Evolutionary conservation across 1,284 basidiomycete species (phyloP).

Genomic region (Cutaneotrichosporon sp.): DNA sequence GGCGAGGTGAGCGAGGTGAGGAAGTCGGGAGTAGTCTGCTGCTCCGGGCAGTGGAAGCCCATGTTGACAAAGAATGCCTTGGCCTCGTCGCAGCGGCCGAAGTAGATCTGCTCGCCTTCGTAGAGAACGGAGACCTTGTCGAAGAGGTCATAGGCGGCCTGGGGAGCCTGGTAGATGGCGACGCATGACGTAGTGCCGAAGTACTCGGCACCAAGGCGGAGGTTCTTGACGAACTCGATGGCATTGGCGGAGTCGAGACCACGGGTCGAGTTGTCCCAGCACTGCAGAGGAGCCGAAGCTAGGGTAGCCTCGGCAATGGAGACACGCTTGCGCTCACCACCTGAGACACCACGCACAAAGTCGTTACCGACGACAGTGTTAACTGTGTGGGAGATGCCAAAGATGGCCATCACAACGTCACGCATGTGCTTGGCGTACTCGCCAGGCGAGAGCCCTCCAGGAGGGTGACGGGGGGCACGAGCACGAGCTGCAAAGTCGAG

Average conservation of each 20-base stretch:
- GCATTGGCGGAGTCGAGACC: conserved; percentile 57
- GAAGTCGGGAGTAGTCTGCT: conserved; percentile 55
- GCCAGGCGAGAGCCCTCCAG: conserved; percentile 45
- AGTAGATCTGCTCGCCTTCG: conserved; percentile 77
- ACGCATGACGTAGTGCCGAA: conserved; percentile 44
- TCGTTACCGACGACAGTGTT: conserved; percentile 52
- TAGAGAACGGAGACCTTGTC: conserved; percentile 72
- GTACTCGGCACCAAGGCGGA: conserved; percentile 52
- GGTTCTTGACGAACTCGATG: conserved; percentile 54
- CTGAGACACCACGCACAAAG: conserved; percentile 53
- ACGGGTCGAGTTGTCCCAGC: conserved; percentile 53
- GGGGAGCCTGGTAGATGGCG: conserved; percentile 53
- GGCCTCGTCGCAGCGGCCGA: conserved; percentile 66
- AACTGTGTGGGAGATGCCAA: conserved; percentile 54
- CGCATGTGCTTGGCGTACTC: conserved; percentile 49
- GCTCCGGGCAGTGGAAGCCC: conserved; percentile 60
- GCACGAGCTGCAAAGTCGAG: conserved; percentile 43
- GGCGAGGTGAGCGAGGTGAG: conserved; percentile 59
- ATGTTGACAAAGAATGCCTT: conserved; percentile 71
- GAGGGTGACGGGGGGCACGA: conserved; percentile 44
- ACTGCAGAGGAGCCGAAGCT: conserved; percentile 44
- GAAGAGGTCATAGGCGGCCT: conserved; percentile 55
- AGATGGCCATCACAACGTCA: conserved; percentile 52
- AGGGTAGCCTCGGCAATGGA: conserved; percentile 52
- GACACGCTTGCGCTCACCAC: conserved; percentile 56